Evolutionary conservation across 1,284 basidiomycete species (phyloP), one percentile per base, ranked within the genome.

Genomic region (Sparassis latifolia): DNA sequence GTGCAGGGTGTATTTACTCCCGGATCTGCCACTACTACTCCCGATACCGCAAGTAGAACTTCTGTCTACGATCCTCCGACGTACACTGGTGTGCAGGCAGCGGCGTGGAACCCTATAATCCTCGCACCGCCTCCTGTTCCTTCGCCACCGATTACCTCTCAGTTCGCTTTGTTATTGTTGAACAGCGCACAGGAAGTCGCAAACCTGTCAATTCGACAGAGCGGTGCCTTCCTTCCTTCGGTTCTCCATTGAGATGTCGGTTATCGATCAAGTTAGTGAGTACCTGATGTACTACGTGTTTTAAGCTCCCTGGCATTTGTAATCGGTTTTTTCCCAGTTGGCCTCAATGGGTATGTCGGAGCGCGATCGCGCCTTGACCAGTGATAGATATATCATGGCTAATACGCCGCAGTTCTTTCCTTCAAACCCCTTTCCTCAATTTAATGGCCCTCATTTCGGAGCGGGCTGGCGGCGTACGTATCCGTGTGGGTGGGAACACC

Each of bases 401-500:
- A 37, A 12, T 12, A 37, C 35, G 35, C 7, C 6, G 35, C 35
- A 37, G 35, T 5, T 69, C 77, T 1, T 61, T 71, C 44, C 56
- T 85, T 20, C 73, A 79, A 48, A 76, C 83, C 0, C 79, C 81
- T 0, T 87, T 91, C 65, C 74, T 91, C 5, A 91, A 91, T 65
- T 75, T 90, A 48, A 75, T 91, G 72, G 72, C 80, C 6, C 84
- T 82, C 57, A 69, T 90, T 37, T 68, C 73, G 52, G 73, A 79
- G 44, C 78, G 84, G 4, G 72, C 71, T 6, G 86, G 86, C 0
- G 60, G 72, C 2, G 72, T 85, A 2, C 66, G 70, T 43, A 67
- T 90, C 20, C 82, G 87, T 43, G 74, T 89, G 2, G 88, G 87
- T 30, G 88, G 87, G 49, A 90, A 90, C 65, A 83, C 84, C 2